Conservation (phyloP, 2,329 filamentous ascomycete genomes). For the Coleophoma crateriformis region DNA sequence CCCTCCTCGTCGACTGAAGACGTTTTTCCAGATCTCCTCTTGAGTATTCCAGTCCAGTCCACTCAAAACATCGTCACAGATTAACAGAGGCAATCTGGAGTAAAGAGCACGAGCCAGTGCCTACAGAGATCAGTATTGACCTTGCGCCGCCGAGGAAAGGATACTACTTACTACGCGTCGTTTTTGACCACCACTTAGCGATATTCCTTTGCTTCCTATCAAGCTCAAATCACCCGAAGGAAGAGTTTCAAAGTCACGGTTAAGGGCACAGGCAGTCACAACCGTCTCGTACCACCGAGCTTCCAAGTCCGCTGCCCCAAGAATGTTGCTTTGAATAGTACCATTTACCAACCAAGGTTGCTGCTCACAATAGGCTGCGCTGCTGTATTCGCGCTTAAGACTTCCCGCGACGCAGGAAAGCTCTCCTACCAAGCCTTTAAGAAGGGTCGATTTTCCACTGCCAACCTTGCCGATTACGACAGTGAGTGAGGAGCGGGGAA, state of each 20-base stretch:
- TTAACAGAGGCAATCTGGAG: conserved; percentile 10
- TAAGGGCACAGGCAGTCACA: conserved; percentile 10
- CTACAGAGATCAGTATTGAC: conserved; percentile 1
- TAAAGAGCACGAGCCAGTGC: conserved; percentile 17
- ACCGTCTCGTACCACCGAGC: conserved; percentile 17
- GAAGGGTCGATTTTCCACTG: conserved; percentile 17
- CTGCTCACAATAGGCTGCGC: conserved; percentile 35
- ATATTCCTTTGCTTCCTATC: conserved; percentile 23
- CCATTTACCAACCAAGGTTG: conserved; percentile 36
- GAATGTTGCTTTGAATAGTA: conserved; percentile 32
- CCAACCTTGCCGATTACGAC: conserved; percentile 70
- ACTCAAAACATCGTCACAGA: conserved; percentile 18
- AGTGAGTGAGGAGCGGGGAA: conserved; percentile 77
- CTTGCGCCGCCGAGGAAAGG: not conserved
- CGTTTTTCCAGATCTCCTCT: conserved; percentile 5
- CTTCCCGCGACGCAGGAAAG: conserved; percentile 1
- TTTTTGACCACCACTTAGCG: conserved; percentile 20
- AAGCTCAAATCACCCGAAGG: conserved; percentile 15
- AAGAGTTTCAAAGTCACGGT: conserved; percentile 12
- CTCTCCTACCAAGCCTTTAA: conserved; percentile 18
- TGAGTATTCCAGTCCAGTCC: conserved; percentile 15
- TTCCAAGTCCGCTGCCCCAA: conserved; percentile 22
- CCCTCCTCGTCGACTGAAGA: conserved; percentile 4
- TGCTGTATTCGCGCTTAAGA: not conserved
- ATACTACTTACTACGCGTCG: conserved; percentile 5